Conservation (phyloP, 2,329 filamentous ascomycete genomes). For the Lecanicillium sp. region DNA sequence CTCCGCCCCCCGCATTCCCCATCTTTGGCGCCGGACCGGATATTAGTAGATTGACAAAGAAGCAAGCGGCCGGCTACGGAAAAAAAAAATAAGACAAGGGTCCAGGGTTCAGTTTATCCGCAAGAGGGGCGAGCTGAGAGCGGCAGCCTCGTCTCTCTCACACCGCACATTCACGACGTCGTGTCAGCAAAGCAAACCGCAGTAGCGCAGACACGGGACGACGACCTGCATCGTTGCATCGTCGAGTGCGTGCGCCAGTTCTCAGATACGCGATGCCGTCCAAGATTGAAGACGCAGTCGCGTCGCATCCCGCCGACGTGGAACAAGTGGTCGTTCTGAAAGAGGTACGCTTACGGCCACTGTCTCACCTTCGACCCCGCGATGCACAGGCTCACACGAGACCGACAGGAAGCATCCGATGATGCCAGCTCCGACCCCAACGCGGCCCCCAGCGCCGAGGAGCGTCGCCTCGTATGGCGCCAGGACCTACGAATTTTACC, state of each 20-base stretch:
- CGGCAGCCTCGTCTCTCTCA: background rate
- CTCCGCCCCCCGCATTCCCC: constrained; percentile 7
- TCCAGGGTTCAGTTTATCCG: background rate
- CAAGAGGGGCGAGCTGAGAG: background rate
- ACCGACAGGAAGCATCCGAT: background rate
- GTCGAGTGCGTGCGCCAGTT: background rate
- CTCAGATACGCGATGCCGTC: constrained; percentile 1
- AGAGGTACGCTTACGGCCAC: constrained; percentile 4
- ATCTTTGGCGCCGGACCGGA: constrained; percentile 1
- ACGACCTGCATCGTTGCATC: background rate
- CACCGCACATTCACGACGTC: background rate
- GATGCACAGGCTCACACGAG: background rate
- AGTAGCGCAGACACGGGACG: no score
- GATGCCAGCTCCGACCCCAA: background rate
- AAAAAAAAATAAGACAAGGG: background rate
- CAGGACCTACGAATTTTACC: constrained; percentile 60
- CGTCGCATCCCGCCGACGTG: background rate
- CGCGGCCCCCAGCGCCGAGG: constrained; percentile 16
- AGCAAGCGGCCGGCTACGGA: no score
- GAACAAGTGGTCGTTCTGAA: constrained; percentile 1
- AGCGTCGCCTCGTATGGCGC: constrained; percentile 43
- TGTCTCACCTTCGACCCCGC: background rate
- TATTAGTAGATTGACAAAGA: no score
- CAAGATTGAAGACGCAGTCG: constrained; percentile 8
- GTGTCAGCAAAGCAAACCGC: background rate